These are phyloP conservation scores for Moniliella sp. DNA, from an alignment of 1,284 basidiomycete species.

Conservation along the genomic window DNA sequence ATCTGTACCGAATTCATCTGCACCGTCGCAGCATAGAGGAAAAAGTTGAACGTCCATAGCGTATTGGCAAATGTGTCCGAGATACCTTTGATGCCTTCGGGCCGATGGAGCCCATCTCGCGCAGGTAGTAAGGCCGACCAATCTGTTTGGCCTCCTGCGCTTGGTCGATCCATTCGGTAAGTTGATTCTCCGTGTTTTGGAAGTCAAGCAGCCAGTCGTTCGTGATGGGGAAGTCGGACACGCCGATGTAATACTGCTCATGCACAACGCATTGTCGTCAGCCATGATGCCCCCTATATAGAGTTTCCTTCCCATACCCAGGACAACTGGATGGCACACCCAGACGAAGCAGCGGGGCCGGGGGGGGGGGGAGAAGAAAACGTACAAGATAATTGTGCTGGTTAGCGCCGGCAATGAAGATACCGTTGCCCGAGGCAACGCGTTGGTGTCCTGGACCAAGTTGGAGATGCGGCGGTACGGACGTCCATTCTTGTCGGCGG, in stretches of 20 bases:
- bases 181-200: constrained; percentile 6
- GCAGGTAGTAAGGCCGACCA: constrained; percentile 18
- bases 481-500: no score
- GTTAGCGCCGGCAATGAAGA: no score
- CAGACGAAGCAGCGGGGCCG: constrained; percentile 12
- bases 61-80: constrained; percentile 16
- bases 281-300: no score
- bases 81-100: constrained; percentile 12
- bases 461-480: no score
- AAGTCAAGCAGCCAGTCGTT: constrained; percentile 10
- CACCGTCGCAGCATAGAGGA: no score
- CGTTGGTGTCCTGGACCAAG: no score
- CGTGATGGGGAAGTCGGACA: constrained; percentile 9
- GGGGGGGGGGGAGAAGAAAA: no score
- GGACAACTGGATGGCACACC: no score
- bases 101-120: constrained; percentile 22
- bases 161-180: constrained; percentile 12
- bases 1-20: constrained; percentile 16
- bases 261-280: no score
- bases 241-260: constrained; percentile 16
- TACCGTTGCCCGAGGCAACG: no score
- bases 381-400: no score
- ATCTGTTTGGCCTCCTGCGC: constrained; percentile 9
- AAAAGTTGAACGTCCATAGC: constrained; percentile 23
- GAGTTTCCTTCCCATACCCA: no score